Evolutionary conservation across 2,329 filamentous ascomycete species (phyloP), one percentile per base, ranked within the genome.

Genomic region (Trichoderma gracile): DNA sequence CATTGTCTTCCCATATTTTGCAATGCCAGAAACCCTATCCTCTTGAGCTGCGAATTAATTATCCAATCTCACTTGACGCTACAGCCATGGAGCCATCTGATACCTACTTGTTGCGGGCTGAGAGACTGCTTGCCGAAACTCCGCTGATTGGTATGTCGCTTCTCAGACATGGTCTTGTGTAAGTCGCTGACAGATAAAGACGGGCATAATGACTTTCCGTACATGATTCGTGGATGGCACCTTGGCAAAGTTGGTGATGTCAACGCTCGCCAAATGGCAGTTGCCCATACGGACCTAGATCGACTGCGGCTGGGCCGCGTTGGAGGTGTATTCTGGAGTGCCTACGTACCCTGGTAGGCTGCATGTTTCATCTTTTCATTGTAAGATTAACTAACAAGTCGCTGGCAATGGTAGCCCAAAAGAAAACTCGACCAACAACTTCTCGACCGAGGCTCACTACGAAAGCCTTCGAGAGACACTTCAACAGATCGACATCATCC

Each of bases 311-410:
- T 84, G 55, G 91, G 92, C 3, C 80, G 82, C 70, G 85, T 88
- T 69, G 91, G 91, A 52, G 92, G 91, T 50, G 86, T 89, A 33
- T 96, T 96, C 74, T 96, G 92, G 93, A 92, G 88, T 72, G 91
- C 92, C 12, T 96, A 84, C 71, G 85, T 89, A 45, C 83, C 84
- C 0, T 96, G 92, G 73, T 91, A 91, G 75, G 76, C 10, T 84
- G 6, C 10, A 10, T 9, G 1, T 10, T 21, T 1, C 12, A 27
- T 40, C n/a, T 19, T 15, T 19, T 5, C n/a, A 1, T 21, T 27
- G 21, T 30, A 7, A 8, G 4, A 1, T 15, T 19, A 4, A 15
- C 5, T 56, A 4, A 15, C 2, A 1, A 15, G 2, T 1, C 1
- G 5, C 6, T 30, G 10, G 4, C 8, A n/a, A 8, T 30, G 5